A percentile compares a stretch with the other conserved stretches of the same genome.
Conservation (phyloP, 495 filamentous ascomycete genomes). For the Trichoderma asperelloides region DNA sequence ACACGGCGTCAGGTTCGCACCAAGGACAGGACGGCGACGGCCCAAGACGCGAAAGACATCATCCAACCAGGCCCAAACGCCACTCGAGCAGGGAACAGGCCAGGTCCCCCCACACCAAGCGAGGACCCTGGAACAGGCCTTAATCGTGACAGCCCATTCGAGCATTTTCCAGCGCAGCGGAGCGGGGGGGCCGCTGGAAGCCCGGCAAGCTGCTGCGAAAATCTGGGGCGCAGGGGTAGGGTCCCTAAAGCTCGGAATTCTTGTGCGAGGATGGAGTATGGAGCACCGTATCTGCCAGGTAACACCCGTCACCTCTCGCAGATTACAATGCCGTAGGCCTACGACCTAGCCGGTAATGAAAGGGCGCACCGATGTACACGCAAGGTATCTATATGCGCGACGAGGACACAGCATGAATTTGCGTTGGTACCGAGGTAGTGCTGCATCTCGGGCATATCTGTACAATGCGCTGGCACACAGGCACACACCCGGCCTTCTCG, state of each 20-base stretch:
- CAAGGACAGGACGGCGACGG: neutral
- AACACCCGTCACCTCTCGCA: too few relatives aligned
- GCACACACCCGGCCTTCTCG: neutral
- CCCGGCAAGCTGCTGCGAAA: neutral
- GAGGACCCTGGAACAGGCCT: constrained; percentile 3
- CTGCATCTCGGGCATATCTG: neutral
- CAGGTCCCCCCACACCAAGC: neutral
- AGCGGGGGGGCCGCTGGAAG: constrained; percentile 1
- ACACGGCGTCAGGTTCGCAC: too few relatives aligned
- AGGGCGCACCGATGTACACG: too few relatives aligned
- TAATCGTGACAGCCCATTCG: neutral
- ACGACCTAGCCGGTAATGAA: too few relatives aligned
- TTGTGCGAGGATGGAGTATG: neutral
- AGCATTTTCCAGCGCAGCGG: neutral
- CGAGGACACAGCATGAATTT: too few relatives aligned
- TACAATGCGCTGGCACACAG: neutral
- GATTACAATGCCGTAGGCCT: too few relatives aligned
- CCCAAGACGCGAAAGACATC: neutral
- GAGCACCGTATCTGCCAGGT: neutral
- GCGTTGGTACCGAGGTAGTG: too few relatives aligned
- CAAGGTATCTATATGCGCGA: too few relatives aligned
- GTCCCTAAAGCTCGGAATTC: neutral
- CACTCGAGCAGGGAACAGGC: constrained; percentile 1
- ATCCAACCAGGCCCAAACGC: neutral
- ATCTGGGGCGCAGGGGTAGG: constrained; percentile 2